Base-by-base conservation (phyloP, 768 basidiomycete species). In the Suillus decipiens region DNA sequence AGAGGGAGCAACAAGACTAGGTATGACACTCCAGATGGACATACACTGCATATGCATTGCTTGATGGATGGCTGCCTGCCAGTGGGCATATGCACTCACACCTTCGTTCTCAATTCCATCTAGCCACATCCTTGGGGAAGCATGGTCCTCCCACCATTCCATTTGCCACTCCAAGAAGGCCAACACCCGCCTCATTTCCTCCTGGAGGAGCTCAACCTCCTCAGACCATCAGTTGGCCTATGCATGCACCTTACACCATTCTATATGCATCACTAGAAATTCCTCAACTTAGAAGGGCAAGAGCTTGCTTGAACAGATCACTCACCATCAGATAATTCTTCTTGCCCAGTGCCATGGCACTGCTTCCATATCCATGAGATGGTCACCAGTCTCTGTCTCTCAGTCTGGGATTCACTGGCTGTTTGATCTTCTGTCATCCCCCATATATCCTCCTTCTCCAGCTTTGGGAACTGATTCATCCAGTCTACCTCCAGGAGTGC, bases 171-270 rank as follows among this genome's bases (percentile, higher is more conserved):
- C 42, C 22, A 60, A 45, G 31, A 60, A 60, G 17, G 41, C 59
- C 0, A 15, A 48, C 24, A 42, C 31, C 15, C 45, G 24, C 28
- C 33, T 1, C 59, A 60, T 60, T 34, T 60, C 59, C 42, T 60
- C 59, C 15, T 31, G 42, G 8, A 60, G 42, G 24, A 60, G 42
- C 31, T 60, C 45, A 14, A 60, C 59, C 2, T 60, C 59, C 43
- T 45, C 59, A 31, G 17, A 51, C 43, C 59, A 60, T 10, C 33
- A 8, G 2, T 4, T 60, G 7, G 59, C 33, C 11, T 33, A 19
- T 17, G 45, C 45, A 5, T 9, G 31, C 8, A 31, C 50, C 17
- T 51, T 51, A 19, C 50, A 51, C 31, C 50, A 51, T 5, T 51
- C 50, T 31, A 51, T 19, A 19, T 10, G 17, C 50, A 51, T 51